Percentiles rank a stretch among this genome's conserved stretches.
These are phyloP conservation scores for Exophiala phaeomuriformis DNA, from an alignment of 2,329 filamentous ascomycete genomes.

Conservation along the genomic window DNA sequence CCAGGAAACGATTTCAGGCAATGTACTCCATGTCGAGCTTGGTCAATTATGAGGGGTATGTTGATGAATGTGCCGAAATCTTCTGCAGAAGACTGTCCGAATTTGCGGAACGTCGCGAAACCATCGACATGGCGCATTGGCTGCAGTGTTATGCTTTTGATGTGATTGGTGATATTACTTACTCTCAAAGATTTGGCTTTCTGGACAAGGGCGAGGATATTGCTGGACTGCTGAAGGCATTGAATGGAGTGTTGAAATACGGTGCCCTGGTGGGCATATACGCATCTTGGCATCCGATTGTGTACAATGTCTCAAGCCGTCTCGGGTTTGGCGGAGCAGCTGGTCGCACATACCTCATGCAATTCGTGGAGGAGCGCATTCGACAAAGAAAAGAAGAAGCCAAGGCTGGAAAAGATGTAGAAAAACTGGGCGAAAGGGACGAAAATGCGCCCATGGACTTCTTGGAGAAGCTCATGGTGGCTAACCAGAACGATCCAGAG, in stretches of 20 bases:
- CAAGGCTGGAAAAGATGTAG: conserved; percentile 11
- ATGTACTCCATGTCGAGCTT: conserved; percentile 46
- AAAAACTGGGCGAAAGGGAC: conserved; percentile 7
- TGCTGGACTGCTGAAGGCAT: conserved; percentile 38
- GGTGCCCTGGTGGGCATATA: conserved; percentile 40
- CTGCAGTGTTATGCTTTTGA: conserved; percentile 77
- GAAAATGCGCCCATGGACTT: conserved; percentile 33
- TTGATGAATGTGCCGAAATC: conserved; percentile 42
- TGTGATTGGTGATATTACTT: conserved; percentile 45
- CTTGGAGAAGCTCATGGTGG: conserved; percentile 38
- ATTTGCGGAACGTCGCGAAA: conserved; percentile 29
- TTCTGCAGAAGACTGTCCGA: conserved; percentile 36
- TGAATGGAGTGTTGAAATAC: conserved; percentile 35
- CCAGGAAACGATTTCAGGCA: conserved; percentile 48
- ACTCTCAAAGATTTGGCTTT: conserved; percentile 65
- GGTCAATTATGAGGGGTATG: conserved; percentile 44
- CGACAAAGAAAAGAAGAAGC: conserved; percentile 26
- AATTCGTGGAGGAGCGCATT: conserved; percentile 33
- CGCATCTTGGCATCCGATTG: conserved; percentile 33
- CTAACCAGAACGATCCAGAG: conserved; percentile 38
- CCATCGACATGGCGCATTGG: conserved; percentile 46
- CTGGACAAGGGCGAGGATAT: conserved; percentile 67
- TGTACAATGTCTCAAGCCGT: conserved; percentile 31
- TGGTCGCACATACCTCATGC: conserved; percentile 32
- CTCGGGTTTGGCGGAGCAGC: conserved; percentile 31